Evolutionary conservation across 73 alveolate species (phyloP), one percentile per base, ranked within the genome.

Genomic region (Paramecium biaurelia): DNA sequence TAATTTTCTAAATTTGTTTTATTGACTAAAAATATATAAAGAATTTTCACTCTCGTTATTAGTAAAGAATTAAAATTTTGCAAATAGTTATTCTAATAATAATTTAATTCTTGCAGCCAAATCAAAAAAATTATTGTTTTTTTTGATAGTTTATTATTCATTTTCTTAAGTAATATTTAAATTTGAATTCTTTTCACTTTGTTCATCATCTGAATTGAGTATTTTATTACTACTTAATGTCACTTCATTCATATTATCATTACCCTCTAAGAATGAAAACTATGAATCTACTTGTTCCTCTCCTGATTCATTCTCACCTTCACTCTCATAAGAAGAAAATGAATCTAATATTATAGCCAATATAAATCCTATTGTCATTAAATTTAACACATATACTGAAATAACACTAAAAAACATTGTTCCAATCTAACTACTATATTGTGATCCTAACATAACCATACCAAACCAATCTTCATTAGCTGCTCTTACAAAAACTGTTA

Each of bases 381-480:
- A 24, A 79, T 30, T 43, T 34, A 47, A 11, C 0, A 79, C 42
- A 42, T 79, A 47, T 0, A 79, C 74, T 1, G 56, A 47, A 0
- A 45, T 24, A 15, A 79, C 56, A 24, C 90, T 24, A 79, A 38
- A 79, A 1, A 79, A 30, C 34, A 45, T 41, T 14, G 76, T 79
- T 1, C 28, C 42, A 42, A 24, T 79, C 5, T 32, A 14, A 79
- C 56, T 24, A 34, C 76, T 41, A 45, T 79, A 79, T 23, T 58
- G 8, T 15, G 90, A 30, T 43, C 76, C 70, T 11, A 47, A 20
- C 15, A 79, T 43, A 2, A 79, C 72, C 90, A 79, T 30, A 0
- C 90, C 90, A 79, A 30, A 79, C 90, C 90, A 79, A 45, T 79
- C 90, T 41, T 79, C 90, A 41, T 24, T 45, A 11, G 90, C 56